Percentiles rank a stretch among this genome's conserved stretches.
Evolutionary conservation across 176 grass and related monocot genomes (phyloP).

Genomic region (Oropetium thomaeum): DNA sequence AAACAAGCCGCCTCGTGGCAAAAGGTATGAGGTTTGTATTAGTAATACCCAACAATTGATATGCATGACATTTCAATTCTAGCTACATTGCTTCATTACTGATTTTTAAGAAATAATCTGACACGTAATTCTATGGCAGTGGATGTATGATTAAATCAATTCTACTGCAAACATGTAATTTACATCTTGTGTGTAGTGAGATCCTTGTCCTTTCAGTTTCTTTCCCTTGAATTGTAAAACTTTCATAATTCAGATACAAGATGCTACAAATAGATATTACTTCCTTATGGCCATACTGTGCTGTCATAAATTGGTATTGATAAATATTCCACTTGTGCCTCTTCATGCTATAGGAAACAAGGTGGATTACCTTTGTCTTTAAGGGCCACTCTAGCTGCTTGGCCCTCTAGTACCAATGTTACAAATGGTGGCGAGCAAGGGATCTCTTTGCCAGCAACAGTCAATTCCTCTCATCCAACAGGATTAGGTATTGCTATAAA

Average conservation of each 20-base stretch:
- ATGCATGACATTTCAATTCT: slow-evolving; percentile 16
- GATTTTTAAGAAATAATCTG: slow-evolving; percentile 23
- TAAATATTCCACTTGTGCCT: slow-evolving; percentile 11
- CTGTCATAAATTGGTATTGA: neutral
- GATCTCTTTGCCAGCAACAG: slow-evolving; percentile 27
- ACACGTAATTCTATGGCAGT: neutral
- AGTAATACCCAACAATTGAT: neutral
- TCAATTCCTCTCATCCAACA: slow-evolving; percentile 42
- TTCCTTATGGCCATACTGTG: neutral
- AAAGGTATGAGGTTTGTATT: slow-evolving; percentile 47
- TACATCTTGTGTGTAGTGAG: neutral
- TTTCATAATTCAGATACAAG: neutral
- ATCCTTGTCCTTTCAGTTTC: neutral
- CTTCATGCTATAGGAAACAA: slow-evolving; percentile 64
- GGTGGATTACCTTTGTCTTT: slow-evolving; percentile 51
- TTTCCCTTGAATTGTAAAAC: neutral
- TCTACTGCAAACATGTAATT: slow-evolving; percentile 16
- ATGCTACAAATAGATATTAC: slow-evolving; percentile 19
- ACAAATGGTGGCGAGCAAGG: slow-evolving; percentile 33
- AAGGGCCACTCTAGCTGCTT: slow-evolving; percentile 70
- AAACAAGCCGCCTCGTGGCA: slow-evolving; percentile 89
- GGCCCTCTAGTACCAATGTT: slow-evolving; percentile 42
- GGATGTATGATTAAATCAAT: slow-evolving; percentile 14
- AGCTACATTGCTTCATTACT: neutral
- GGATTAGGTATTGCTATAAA: slow-evolving; percentile 42